Evolutionary conservation across 345 rosid genomes (phyloP), one percentile per base, ranked within the genome.

Genomic region (Cochlearia excelsa): DNA sequence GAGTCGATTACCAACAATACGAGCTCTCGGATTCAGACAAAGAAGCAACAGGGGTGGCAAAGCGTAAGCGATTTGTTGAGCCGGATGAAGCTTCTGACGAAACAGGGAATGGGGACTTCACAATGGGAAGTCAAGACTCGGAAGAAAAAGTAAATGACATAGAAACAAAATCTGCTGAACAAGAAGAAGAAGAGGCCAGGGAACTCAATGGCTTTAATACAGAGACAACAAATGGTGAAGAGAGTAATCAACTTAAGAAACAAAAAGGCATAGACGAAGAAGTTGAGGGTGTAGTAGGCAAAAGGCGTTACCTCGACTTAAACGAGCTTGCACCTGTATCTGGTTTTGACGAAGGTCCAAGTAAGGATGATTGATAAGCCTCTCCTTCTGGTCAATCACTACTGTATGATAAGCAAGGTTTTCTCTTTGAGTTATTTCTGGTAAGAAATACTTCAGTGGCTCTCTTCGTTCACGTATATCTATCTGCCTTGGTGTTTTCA

Each of bases 261-360:
- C 39, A 78, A 54, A 77, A 59, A 52, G 77, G 83, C 75, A 83
- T 75, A 5, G 80, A 69, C 58, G 86, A 78, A 65, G 97, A 84
- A 77, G 81, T 28, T 31, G 84, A 75, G 7, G 84, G 82, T 52
- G 81, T 66, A 46, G 75, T 65, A 35, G 80, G 71, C 40, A 84
- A 85, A 71, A 79, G 87, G 75, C 85, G 84, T 52, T 94, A 82
- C 72, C 95, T 94, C 10, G 99, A 94, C 87, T 68, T 94, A 69
- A 94, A 94, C 41, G 96, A 94, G 78, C 90, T 94, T 46, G 99
- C 99, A 26, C 99, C 99, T 3, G 90, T 88, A 42, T 82, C 97
- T 61, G 90, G 95, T 63, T 85, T 87, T 66, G 99, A 89, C 49
- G 97, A 93, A 52, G 84, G 92, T 72, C 92, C 88, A 52, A 86